Evolutionary conservation across 441 rosid genomes (phyloP).

Genomic region (Hura crepitans): DNA sequence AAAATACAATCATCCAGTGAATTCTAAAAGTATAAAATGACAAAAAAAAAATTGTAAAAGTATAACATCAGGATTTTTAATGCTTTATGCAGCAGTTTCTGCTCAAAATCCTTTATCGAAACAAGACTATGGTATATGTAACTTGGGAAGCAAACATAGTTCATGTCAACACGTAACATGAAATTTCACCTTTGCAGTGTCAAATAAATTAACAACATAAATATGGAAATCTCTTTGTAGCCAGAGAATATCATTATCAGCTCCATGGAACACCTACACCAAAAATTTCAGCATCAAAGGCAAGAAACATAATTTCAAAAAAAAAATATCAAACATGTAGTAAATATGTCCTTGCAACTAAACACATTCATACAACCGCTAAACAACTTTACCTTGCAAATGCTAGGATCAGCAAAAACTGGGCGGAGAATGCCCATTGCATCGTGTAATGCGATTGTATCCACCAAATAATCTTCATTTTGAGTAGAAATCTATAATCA

Average conservation of each 20-base stretch:
- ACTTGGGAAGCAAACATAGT: neutral
- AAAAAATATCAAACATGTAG: neutral
- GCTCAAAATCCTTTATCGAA: neutral
- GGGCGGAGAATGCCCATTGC: conserved; percentile 61
- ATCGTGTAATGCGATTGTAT: conserved; percentile 76
- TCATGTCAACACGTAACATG: conserved; percentile 10
- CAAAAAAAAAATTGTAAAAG: neutral
- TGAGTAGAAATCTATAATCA: conserved; percentile 63
- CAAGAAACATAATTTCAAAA: neutral
- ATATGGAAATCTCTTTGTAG: conserved; percentile 93
- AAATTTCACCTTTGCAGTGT: conserved; percentile 77
- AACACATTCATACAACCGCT: conserved; percentile 3
- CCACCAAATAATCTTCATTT: conserved; percentile 69
- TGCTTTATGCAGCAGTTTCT: neutral
- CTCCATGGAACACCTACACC: conserved; percentile 88
- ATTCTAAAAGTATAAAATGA: too few relatives aligned
- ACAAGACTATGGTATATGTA: neutral
- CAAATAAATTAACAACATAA: conserved; percentile 87
- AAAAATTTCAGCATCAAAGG: conserved; percentile 17
- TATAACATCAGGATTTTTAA: neutral
- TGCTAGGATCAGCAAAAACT: conserved; percentile 62
- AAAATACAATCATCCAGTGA: neutral
- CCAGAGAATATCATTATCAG: conserved; percentile 93
- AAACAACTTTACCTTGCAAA: conserved; percentile 62
- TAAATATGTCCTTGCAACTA: neutral